Evolutionary conservation across 768 basidiomycete genomes (phyloP).

Genomic region (Hygrocybe coccinea): DNA sequence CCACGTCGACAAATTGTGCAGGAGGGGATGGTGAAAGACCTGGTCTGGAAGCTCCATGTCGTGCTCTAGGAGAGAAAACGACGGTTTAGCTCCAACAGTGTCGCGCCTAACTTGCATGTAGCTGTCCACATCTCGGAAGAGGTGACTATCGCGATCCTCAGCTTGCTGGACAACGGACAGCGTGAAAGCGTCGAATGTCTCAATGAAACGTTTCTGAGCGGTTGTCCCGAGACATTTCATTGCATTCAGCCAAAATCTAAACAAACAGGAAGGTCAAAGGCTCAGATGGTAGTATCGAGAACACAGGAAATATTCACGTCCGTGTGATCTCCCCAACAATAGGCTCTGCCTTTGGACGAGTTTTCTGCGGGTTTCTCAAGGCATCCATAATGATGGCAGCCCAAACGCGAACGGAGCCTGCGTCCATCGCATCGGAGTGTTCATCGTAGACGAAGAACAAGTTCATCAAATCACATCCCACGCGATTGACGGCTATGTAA

Average conservation of each 20-base stretch:
- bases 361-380: slow-evolving; percentile 32
- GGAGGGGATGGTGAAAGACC: slow-evolving; percentile 37
- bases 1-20: slow-evolving; percentile 26
- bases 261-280: background rate
- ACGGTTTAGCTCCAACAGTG: slow-evolving; percentile 38
- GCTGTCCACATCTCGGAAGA: slow-evolving; percentile 33
- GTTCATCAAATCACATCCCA: slow-evolving; percentile 48
- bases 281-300: background rate
- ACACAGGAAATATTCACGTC: slow-evolving; percentile 29
- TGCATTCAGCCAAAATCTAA: slow-evolving; percentile 35
- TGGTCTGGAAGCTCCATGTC: slow-evolving; percentile 37
- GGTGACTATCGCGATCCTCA: slow-evolving; percentile 30
- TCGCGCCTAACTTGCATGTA: slow-evolving; percentile 41
- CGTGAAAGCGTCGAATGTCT: slow-evolving; percentile 32
- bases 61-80: slow-evolving; percentile 34
- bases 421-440: slow-evolving; percentile 40
- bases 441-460: slow-evolving; percentile 49
- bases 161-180: slow-evolving; percentile 41
- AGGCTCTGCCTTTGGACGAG: slow-evolving; percentile 34
- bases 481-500: slow-evolving; percentile 25
- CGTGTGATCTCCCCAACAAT: slow-evolving; percentile 37
- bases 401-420: slow-evolving; percentile 24
- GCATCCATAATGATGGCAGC: slow-evolving; percentile 37
- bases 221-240: slow-evolving; percentile 17
- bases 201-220: slow-evolving; percentile 34